These are phyloP conservation scores for Cyclotella atomus DNA, from an alignment of 108 stramenopile genomes.

Conservation along the genomic window DNA sequence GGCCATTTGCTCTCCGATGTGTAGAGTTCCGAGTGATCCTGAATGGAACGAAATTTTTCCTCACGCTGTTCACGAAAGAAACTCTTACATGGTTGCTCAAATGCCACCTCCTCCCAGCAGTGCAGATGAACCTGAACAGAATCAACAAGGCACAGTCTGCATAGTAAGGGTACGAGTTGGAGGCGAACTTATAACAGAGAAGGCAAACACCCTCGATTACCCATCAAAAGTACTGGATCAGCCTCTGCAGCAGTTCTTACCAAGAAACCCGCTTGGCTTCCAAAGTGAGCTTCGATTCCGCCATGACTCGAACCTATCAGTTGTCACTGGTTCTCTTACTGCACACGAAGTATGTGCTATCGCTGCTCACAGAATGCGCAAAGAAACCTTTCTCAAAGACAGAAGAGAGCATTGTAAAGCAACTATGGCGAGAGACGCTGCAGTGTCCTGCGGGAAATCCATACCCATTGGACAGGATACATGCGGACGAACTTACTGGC, in stretches of 20 bases:
- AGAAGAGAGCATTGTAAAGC: conserved; percentile 49
- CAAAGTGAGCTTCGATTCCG: conserved; percentile 74
- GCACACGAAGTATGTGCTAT: conserved; percentile 89
- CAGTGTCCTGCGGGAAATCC: conserved; percentile 75
- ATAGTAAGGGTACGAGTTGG: conserved; percentile 69
- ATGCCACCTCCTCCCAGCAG: background rate
- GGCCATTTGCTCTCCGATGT: conserved; percentile 75
- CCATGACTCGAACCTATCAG: conserved; percentile 58
- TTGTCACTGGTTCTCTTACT: conserved; percentile 74
- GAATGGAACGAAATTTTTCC: conserved; percentile 82
- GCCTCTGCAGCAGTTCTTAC: conserved; percentile 75
- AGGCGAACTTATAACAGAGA: conserved; percentile 68
- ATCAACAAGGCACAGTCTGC: conserved; percentile 39
- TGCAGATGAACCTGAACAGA: background rate
- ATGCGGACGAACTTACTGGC: conserved; percentile 78
- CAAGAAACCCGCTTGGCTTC: conserved; percentile 68
- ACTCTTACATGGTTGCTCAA: conserved; percentile 67
- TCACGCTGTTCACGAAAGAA: conserved; percentile 52
- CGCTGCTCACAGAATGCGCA: conserved; percentile 76
- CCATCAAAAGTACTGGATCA: conserved; percentile 55
- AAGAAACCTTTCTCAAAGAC: conserved; percentile 59
- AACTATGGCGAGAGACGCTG: conserved; percentile 60
- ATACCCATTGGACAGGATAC: conserved; percentile 70
- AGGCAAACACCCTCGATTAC: conserved; percentile 34
- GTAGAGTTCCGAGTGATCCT: conserved; percentile 71